phyloP scores from a whole-genome alignment of 495 filamentous ascomycete genomes.

The Penicillium antarcticum region DNA sequence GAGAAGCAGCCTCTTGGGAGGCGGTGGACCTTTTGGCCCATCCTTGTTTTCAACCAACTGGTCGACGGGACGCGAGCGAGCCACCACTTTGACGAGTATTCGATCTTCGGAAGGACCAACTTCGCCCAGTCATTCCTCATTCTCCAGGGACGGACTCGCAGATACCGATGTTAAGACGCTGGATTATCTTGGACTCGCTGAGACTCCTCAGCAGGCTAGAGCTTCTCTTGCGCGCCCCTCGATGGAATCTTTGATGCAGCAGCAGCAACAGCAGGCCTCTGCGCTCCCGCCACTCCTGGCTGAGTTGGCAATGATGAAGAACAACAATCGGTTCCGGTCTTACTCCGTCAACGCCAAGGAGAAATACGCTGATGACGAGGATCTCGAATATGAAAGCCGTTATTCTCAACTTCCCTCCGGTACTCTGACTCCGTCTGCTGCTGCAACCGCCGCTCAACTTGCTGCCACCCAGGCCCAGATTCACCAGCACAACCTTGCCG shows the following conservation, averaged over 20 bases:
- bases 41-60: constrained; percentile 88
- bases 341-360: constrained; percentile 99
- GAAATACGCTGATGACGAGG: constrained; percentile 91
- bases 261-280: constrained; percentile 54
- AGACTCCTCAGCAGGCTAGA: constrained; percentile 81
- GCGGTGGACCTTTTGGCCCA: constrained; percentile 76
- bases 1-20: constrained; percentile 60
- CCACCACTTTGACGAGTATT: constrained; percentile 83
- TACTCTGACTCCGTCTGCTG: constrained; percentile 68
- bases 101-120: constrained; percentile 82
- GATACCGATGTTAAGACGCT: constrained; percentile 92
- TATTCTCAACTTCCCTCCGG: constrained; percentile 63
- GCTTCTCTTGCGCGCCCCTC: constrained; percentile 62
- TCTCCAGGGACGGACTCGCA: constrained; percentile 79
- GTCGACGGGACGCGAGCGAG: constrained; percentile 69
- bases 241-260: constrained; percentile 43
- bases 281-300: constrained; percentile 70
- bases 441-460: constrained; percentile 61
- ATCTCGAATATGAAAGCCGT: constrained; percentile 66
- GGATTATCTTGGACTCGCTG: constrained; percentile 92
- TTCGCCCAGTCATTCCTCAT: constrained; percentile 85
- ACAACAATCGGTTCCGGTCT: constrained; percentile 84
- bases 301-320: constrained; percentile 72
- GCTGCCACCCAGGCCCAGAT: constrained; percentile 89
- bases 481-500: constrained; percentile 87